phyloP scores from a whole-genome alignment of 1,284 basidiomycete genomes.

The Ceratobasidium sp. region DNA sequence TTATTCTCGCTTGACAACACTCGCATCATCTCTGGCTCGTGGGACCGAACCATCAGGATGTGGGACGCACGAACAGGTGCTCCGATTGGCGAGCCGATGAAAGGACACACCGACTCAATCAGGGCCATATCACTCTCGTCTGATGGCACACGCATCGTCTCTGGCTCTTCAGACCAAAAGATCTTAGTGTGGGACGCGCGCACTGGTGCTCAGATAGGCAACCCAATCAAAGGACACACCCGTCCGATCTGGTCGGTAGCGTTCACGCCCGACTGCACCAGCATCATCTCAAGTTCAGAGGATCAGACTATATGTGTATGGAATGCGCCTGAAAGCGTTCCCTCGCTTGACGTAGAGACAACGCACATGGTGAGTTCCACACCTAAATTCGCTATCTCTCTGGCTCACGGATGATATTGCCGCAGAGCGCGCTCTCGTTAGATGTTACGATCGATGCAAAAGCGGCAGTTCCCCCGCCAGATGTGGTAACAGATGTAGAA shows the following conservation, averaged over 20 bases:
- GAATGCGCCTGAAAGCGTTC: too few relatives aligned
- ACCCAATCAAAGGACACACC: neutral
- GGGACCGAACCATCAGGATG: conserved; percentile 20
- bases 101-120: neutral
- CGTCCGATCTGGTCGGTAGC: conserved; percentile 3
- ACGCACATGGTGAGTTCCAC: too few relatives aligned
- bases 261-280: conserved; percentile 39
- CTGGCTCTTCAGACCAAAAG: conserved; percentile 23
- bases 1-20: too few relatives aligned
- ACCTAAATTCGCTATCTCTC: too few relatives aligned
- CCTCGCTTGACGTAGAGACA: too few relatives aligned
- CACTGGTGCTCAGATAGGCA: neutral
- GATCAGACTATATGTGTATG: conserved; percentile 40
- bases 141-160: conserved; percentile 15
- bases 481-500: too few relatives aligned
- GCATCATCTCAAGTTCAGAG: conserved; percentile 40
- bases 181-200: conserved; percentile 47
- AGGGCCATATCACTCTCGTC: neutral
- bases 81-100: neutral
- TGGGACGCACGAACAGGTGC: conserved; percentile 15
- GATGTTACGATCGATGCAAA: too few relatives aligned
- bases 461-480: too few relatives aligned
- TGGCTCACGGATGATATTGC: too few relatives aligned
- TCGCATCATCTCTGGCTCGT: too few relatives aligned
- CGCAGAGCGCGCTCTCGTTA: too few relatives aligned